Conservation (phyloP, 345 rosid species). For the Aegle marmelos region DNA sequence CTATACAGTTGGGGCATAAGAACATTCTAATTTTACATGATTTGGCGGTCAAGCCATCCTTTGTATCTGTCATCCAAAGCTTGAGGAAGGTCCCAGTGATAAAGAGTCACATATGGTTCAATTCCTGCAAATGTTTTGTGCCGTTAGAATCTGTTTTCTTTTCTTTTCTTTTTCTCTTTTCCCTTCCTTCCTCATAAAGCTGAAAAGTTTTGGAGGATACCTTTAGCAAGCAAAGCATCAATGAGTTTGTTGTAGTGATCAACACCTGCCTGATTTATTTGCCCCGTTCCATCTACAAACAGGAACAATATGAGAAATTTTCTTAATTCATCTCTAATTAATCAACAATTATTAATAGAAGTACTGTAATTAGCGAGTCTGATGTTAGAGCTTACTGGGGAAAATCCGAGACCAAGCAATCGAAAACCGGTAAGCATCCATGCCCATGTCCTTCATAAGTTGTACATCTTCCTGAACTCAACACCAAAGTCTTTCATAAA, state of each 20-base stretch:
- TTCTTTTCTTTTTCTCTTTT: too few relatives aligned
- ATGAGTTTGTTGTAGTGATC: slow-evolving; percentile 88
- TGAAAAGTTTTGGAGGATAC: slow-evolving; percentile 16
- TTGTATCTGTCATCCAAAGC: slow-evolving; percentile 71
- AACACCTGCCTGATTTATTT: slow-evolving; percentile 81
- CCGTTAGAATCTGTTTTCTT: not conserved
- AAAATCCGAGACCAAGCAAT: slow-evolving; percentile 93
- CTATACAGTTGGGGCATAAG: not conserved
- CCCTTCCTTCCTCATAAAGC: too few relatives aligned
- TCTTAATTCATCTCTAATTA: not conserved
- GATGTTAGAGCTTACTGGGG: slow-evolving; percentile 51
- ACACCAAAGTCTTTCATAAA: not conserved
- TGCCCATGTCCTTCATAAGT: slow-evolving; percentile 91
- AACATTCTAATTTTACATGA: slow-evolving; percentile 47
- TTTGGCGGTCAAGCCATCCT: slow-evolving; percentile 77
- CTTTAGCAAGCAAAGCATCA: slow-evolving; percentile 73
- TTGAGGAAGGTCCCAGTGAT: slow-evolving; percentile 99
- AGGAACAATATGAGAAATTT: not conserved
- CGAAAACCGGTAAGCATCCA: slow-evolving; percentile 91
- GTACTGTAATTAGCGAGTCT: not conserved
- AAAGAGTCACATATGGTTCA: slow-evolving; percentile 81
- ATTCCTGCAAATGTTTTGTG: slow-evolving; percentile 49
- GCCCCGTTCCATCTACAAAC: slow-evolving; percentile 65
- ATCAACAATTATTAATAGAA: not conserved
- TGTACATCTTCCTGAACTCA: slow-evolving; percentile 74